Base-by-base conservation (phyloP, 192 early-diverging fungal species). In the Coemansia aciculifera region DNA sequence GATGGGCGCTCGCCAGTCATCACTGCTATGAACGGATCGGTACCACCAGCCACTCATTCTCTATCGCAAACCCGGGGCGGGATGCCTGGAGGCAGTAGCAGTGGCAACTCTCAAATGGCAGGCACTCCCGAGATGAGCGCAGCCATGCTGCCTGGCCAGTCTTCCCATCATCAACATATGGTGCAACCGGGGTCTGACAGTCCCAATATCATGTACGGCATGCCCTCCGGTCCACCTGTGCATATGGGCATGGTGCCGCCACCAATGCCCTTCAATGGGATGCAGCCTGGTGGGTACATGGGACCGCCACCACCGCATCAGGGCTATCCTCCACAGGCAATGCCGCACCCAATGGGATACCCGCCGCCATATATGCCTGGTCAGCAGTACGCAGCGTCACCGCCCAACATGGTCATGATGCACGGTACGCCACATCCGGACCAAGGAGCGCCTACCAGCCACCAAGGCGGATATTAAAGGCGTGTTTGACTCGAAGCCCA, bases 171-270 rank as follows among this genome's bases (percentile, higher is more conserved):
- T n/a, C 24, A 24, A 11, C 49, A 52, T 24, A 34, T 34, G 24
- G 27, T 13, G 31, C 66, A 34, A 0, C 59, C 78, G 2, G 69
- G 71, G 7, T 72, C 78, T 0, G 78, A 75, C n/a, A 75, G 73
- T 39, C 70, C 73, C 0, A 66, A 37, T 40, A 42, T 75, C n/a
- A 69, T 80, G 73, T 80, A 80, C 34, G 66, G 68, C 42, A 65
- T 56, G 59, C 61, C 67, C 10, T 67, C 65, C 6, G 69, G 36
- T 10, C 68, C 72, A 59, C 78, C 69, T 3, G 51, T 77, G 59
- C 79, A 75, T 37, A 82, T 82, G 71, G 74, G 79, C 39, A 77
- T 82, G 75, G 79, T 82, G 42, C 74, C 74, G 64, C 78, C 73
- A 40, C 68, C 68, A 2, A 82, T 82, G 79, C 21, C 64, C 2